Conservation (phyloP, 2,329 filamentous ascomycete species). For the Akanthomyces uredinophilus region DNA sequence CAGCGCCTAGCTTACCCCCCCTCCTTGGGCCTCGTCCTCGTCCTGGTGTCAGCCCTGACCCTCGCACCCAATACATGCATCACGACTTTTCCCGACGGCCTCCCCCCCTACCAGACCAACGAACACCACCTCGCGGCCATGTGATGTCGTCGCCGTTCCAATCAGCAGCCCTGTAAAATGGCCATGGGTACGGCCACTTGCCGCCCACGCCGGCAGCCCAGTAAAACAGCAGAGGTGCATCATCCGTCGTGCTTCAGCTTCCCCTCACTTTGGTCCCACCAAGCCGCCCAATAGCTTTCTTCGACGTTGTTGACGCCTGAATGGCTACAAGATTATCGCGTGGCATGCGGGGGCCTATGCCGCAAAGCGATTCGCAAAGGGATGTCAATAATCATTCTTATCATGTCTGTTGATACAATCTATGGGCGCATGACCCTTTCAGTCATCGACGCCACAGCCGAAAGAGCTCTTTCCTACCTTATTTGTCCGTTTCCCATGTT, state of each 20-base stretch:
- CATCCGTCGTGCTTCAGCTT: constrained; percentile 5
- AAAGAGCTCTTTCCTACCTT: constrained; percentile 4
- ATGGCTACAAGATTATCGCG: constrained; percentile 9
- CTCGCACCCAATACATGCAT: constrained; percentile 6
- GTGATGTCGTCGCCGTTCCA: constrained; percentile 9
- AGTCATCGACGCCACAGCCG: constrained; percentile 5
- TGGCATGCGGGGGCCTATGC: constrained; percentile 2
- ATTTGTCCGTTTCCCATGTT: constrained; percentile 14
- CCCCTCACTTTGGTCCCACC: constrained; percentile 13
- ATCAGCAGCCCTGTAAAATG: neutral
- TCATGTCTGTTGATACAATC: constrained; percentile 7
- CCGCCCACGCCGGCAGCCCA: neutral
- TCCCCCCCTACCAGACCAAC: neutral
- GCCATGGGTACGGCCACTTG: neutral
- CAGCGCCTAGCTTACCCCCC: neutral
- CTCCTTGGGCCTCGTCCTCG: neutral
- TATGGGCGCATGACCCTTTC: constrained; percentile 1
- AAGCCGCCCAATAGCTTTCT: neutral
- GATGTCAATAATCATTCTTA: neutral
- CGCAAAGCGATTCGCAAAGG: neutral
- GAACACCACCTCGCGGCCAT: neutral
- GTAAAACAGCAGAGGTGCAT: neutral
- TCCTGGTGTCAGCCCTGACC: neutral
- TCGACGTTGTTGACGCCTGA: constrained; percentile 6
- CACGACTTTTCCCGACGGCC: neutral